These are phyloP conservation scores for Capsella rubella DNA, from an alignment of 441 rosid genomes.

Conservation along the genomic window DNA sequence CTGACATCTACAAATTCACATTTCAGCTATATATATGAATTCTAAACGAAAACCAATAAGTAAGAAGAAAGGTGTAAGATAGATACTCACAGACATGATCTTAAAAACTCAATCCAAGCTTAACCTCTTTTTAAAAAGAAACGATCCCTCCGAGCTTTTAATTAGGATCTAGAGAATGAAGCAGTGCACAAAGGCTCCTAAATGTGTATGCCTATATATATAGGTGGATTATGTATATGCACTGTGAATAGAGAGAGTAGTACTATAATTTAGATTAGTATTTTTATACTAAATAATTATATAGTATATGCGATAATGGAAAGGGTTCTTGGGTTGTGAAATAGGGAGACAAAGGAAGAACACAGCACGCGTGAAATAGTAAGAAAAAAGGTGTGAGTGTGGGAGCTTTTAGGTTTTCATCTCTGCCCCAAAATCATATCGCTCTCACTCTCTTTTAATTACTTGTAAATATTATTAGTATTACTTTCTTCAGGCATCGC, in stretches of 20 bases:
- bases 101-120: constrained; percentile 21
- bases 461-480: neutral
- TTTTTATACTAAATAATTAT: neutral
- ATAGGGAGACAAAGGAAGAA: constrained; percentile 47
- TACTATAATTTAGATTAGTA: neutral
- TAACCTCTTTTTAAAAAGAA: neutral
- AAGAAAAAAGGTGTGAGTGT: constrained; percentile 30
- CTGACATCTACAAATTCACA: constrained; percentile 55
- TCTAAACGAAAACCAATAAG: neutral
- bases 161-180: constrained; percentile 23
- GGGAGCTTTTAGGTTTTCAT: constrained; percentile 36
- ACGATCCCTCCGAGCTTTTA: constrained; percentile 10
- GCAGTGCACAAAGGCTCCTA: constrained; percentile 7
- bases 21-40: neutral
- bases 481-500: neutral
- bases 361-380: constrained; percentile 48
- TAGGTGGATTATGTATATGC: constrained; percentile 10
- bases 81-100: constrained; percentile 45
- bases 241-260: neutral
- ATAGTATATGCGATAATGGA: constrained; percentile 33
- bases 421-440: constrained; percentile 40
- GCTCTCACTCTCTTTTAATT: constrained; percentile 39
- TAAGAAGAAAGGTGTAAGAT: constrained; percentile 16
- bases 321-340: constrained; percentile 47
- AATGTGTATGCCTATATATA: constrained; percentile 14